Percentiles rank a stretch among this genome's conserved stretches.
These are phyloP conservation scores for Monosporascus ibericus DNA, from an alignment of 2,329 filamentous ascomycete genomes.

Conservation along the genomic window DNA sequence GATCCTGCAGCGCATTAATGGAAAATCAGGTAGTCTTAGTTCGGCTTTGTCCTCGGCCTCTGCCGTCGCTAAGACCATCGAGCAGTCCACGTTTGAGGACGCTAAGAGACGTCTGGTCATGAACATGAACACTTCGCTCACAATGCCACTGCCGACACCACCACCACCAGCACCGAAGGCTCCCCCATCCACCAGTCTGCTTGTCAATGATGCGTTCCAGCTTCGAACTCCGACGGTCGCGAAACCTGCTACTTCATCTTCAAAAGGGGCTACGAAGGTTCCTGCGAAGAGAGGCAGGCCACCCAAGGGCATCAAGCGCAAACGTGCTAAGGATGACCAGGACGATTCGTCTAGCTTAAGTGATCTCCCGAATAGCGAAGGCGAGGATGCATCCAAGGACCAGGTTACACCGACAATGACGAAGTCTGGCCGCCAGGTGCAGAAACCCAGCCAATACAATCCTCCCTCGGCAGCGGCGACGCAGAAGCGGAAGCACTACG, in stretches of 20 bases:
- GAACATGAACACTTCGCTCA: slow-evolving; percentile 33
- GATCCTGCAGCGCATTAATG: slow-evolving; percentile 33
- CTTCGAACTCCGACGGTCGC: slow-evolving; percentile 15
- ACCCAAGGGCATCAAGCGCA: slow-evolving; percentile 26
- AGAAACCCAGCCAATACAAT: slow-evolving; percentile 58
- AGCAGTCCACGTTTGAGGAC: slow-evolving; percentile 31
- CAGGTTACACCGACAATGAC: slow-evolving; percentile 59
- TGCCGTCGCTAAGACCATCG: slow-evolving; percentile 23
- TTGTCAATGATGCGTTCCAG: slow-evolving; percentile 18
- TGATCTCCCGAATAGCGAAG: slow-evolving; percentile 23
- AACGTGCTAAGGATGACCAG: slow-evolving; percentile 24
- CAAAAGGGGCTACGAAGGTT: slow-evolving; percentile 9
- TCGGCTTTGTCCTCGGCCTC: slow-evolving; percentile 29
- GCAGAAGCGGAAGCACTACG: slow-evolving; percentile 36
- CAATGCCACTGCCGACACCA: slow-evolving; percentile 28
- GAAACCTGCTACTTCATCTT: slow-evolving; percentile 1
- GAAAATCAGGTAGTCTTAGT: slow-evolving; percentile 27
- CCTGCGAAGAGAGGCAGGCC: slow-evolving; percentile 10
- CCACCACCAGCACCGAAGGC: background rate
- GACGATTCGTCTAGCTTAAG: slow-evolving; percentile 19
- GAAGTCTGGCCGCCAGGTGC: slow-evolving; percentile 68
- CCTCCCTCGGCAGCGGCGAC: slow-evolving; percentile 39
- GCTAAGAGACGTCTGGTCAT: slow-evolving; percentile 33
- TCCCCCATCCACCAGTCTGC: slow-evolving; percentile 2
- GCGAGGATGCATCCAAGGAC: slow-evolving; percentile 11